phyloP scores from a whole-genome alignment of 2,329 filamentous ascomycete species.

The Immersiporthe knoxdaviesiana region DNA sequence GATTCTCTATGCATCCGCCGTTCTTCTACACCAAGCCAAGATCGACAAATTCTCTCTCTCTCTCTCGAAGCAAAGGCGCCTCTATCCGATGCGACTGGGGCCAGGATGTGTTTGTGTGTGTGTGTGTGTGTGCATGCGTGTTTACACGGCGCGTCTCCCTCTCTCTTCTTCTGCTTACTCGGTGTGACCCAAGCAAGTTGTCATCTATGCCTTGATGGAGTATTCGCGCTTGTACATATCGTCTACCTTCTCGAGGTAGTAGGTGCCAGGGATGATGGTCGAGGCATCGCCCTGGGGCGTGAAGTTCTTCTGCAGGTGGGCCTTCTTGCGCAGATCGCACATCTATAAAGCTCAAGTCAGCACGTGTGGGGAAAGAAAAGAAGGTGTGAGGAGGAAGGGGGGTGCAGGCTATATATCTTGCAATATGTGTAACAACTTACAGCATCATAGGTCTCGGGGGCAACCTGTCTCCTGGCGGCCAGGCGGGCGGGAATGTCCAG shows the following conservation, averaged over 20 bases:
- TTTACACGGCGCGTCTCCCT: conserved; percentile 48
- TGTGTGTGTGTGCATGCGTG: conserved; percentile 53
- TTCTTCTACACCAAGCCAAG: conserved; percentile 40
- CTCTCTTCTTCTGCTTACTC: conserved; percentile 49
- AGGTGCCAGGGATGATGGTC: conserved; percentile 68
- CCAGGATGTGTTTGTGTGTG: conserved; percentile 56
- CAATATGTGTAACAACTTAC: conserved; percentile 53
- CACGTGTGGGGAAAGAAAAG: neutral
- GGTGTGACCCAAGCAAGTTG: conserved; percentile 6
- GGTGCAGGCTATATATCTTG: neutral
- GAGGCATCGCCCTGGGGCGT: conserved; percentile 69
- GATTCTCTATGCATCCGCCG: conserved; percentile 19
- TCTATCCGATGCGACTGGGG: conserved; percentile 33
- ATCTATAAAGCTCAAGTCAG: conserved; percentile 51
- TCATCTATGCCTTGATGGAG: conserved; percentile 68
- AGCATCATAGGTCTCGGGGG: conserved; percentile 74
- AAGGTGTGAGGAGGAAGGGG: neutral
- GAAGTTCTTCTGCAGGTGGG: conserved; percentile 81
- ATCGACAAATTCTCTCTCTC: conserved; percentile 34
- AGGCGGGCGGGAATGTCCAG: conserved; percentile 73
- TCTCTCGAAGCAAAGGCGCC: conserved; percentile 37
- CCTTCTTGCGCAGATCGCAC: conserved; percentile 80
- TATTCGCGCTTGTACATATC: conserved; percentile 87
- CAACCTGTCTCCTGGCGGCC: conserved; percentile 65
- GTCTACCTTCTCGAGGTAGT: conserved; percentile 80